Evolutionary conservation across 148 eudicot species (phyloP).

Genomic region (Nepenthes gracilis): DNA sequence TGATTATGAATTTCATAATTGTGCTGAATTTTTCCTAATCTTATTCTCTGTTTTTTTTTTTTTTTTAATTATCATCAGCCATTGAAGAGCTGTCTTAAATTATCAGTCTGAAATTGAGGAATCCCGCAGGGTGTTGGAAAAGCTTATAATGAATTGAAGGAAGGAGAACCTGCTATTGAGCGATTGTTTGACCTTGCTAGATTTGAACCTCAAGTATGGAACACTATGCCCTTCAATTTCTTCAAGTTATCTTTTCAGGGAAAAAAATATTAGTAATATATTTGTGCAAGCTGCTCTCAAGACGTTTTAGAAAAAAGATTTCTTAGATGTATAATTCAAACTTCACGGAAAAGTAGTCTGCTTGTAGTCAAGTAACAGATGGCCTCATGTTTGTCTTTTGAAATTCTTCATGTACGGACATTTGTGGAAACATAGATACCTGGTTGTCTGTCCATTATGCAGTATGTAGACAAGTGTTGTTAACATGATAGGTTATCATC

Average conservation of each 20-base stretch:
- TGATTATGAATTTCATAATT: not conserved
- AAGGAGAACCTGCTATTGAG: conserved; percentile 94
- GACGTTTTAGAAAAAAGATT: no score
- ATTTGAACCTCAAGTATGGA: conserved; percentile 32
- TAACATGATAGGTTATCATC: no score
- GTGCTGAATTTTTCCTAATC: conserved; percentile 7
- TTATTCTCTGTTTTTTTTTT: conserved; percentile 2
- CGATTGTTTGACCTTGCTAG: conserved; percentile 76
- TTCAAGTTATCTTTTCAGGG: not conserved
- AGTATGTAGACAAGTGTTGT: no score
- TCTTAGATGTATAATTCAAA: no score
- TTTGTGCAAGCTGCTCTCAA: not conserved
- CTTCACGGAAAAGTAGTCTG: no score
- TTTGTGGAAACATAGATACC: no score
- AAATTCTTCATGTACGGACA: no score
- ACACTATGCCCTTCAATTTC: not conserved
- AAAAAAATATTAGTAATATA: not conserved
- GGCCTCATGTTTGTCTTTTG: no score
- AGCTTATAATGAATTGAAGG: conserved; percentile 92
- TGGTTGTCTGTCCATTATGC: no score
- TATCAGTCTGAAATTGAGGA: conserved; percentile 23
- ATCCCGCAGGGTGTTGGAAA: conserved; percentile 81
- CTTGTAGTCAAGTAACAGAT: no score
- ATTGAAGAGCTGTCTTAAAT: conserved; percentile 16
- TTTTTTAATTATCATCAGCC: conserved; percentile 6